These are phyloP conservation scores for Ilyonectria mors-panacis DNA, from an alignment of 2,329 filamentous ascomycete species.

Conservation along the genomic window DNA sequence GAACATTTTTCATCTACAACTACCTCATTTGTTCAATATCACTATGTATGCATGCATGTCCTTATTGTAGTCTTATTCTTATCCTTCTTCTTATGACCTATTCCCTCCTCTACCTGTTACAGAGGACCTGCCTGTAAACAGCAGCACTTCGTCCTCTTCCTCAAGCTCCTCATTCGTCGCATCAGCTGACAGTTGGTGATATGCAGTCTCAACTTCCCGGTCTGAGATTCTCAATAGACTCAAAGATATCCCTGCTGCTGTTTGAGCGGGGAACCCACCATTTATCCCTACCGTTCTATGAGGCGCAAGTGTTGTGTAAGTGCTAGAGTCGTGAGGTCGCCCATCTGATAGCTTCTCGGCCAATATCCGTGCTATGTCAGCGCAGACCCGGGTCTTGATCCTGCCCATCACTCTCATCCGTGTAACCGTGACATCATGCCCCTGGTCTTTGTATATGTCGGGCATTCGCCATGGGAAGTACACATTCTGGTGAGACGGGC, in stretches of 20 bases:
- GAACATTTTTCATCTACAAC: no score
- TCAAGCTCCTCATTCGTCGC: background rate
- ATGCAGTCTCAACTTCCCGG: background rate
- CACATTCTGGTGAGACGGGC: slow-evolving; percentile 14
- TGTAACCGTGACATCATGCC: background rate
- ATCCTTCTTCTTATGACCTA: no score
- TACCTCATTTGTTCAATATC: no score
- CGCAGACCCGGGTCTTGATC: slow-evolving; percentile 14
- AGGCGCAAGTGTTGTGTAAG: slow-evolving; percentile 4
- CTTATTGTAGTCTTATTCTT: no score
- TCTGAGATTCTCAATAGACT: slow-evolving; percentile 3
- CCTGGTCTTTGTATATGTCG: slow-evolving; percentile 20
- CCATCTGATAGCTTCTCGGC: slow-evolving; percentile 19
- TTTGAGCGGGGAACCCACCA: background rate
- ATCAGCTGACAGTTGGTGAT: slow-evolving; percentile 3
- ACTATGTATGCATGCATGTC: no score
- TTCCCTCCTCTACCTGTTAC: no score
- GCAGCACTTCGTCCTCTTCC: slow-evolving; percentile 3
- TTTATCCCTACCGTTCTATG: background rate
- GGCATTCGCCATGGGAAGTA: slow-evolving; percentile 25
- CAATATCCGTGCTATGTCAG: slow-evolving; percentile 9
- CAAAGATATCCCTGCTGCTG: background rate
- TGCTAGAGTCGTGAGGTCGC: slow-evolving; percentile 24
- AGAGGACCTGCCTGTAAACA: slow-evolving; percentile 1
- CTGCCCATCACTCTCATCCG: slow-evolving; percentile 7